Evolutionary conservation across 495 filamentous ascomycete genomes (phyloP).

Genomic region (Delitschia confertaspora): DNA sequence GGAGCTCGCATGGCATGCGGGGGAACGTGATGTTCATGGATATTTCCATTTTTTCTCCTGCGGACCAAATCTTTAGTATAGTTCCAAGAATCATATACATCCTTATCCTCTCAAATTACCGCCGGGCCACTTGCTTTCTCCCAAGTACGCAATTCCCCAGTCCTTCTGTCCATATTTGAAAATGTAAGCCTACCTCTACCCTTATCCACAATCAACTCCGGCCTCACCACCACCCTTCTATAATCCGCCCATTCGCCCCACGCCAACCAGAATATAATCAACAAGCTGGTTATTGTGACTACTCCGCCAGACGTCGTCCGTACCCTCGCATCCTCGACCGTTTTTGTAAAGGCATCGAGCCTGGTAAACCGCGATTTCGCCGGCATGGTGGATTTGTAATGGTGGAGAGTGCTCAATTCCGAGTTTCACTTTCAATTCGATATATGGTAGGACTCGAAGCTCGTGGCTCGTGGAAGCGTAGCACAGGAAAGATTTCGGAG

Average conservation of each 20-base stretch:
- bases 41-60: conserved; percentile 96
- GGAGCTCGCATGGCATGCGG: conserved; percentile 82
- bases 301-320: conserved; percentile 95
- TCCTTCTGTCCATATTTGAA: not conserved
- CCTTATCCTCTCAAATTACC: not conserved
- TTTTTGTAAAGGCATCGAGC: conserved; percentile 97
- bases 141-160: not conserved
- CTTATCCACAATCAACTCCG: conserved; percentile 94
- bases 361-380: conserved; percentile 80
- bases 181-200: conserved; percentile 61
- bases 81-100: not conserved
- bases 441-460: not conserved
- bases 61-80: conserved; percentile 6
- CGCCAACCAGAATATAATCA: conserved; percentile 78
- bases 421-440: no score
- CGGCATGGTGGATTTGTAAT: conserved; percentile 42
- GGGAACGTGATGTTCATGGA: conserved; percentile 97
- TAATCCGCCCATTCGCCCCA: conserved; percentile 97
- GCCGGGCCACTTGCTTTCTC: not conserved
- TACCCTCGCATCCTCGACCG: conserved; percentile 93
- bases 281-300: conserved; percentile 80
- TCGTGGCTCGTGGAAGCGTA: not conserved
- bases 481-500: conserved; percentile 1
- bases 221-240: conserved; percentile 71
- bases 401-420: not conserved